Base-by-base conservation (phyloP, 345 rosid genomes). In the Salix viminalis region DNA sequence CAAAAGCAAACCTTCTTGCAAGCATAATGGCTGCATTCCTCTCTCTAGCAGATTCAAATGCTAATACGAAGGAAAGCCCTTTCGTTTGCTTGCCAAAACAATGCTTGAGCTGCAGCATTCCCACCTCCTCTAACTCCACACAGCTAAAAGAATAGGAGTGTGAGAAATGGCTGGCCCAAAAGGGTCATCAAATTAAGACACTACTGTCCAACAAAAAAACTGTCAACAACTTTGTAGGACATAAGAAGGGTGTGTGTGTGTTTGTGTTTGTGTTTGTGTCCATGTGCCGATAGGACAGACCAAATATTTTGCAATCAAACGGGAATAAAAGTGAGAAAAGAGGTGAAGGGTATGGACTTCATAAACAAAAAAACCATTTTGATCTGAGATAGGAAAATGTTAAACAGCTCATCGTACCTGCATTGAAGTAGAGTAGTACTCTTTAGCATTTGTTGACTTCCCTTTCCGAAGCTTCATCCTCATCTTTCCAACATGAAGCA, bases 111-210 rank as follows among this genome's bases (percentile, higher is more conserved):
- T 12, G 98, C 99, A 0, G 98, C 99, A 78, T 94, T 96, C 46
- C 98, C 99, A 24, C 95, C 98, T 79, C 99, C 99, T 90, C 99
- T 86, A 61, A 94, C 98, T 79, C 99, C 98, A 70, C 99, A 96
- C 23, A 96, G 82, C 99, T 96, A 66, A 54, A 10, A 75, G 15
- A 46, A 56, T 19, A 19, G 9, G 54, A 36, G 23, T 10, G 61
- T 76, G 54, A 71, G 39, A 37, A 58, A 58, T 58, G 28, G 28
- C 6, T n/a, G 62, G 16, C 16, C 18, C 50, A 0, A 13, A 44
- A 44, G 50, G 15, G 14, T 21, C 62, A n/a, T 9, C 13, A 58
- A 3, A n/a, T 8, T 0, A n/a, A 9, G 28, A 56, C 12, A 23
- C 24, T 21, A 23, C 10, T 58, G 62, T n/a, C 14, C 62, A n/a